These are phyloP conservation scores for Trametes sp. DNA, from an alignment of 1,284 basidiomycete genomes.

Conservation along the genomic window DNA sequence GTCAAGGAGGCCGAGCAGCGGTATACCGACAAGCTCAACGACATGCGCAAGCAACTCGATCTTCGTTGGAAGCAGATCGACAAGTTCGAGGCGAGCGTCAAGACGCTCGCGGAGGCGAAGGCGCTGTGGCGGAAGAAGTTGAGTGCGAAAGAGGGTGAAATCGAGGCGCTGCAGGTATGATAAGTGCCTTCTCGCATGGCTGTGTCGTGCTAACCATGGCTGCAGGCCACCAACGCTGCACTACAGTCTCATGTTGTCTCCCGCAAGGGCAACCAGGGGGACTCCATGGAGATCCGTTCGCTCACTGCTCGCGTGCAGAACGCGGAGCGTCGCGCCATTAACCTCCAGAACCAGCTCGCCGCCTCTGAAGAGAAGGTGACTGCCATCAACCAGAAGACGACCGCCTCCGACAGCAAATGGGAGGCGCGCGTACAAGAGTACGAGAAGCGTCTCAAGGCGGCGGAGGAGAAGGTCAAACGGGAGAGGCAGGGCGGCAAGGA, in stretches of 20 bases:
- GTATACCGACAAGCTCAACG: slow-evolving; percentile 75
- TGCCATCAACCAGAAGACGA: slow-evolving; percentile 72
- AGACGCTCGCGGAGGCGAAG: slow-evolving; percentile 85
- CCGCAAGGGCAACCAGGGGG: slow-evolving; percentile 70
- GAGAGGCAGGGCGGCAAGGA: slow-evolving; percentile 97
- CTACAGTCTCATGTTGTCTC: slow-evolving; percentile 78
- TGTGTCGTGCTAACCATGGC: neutral
- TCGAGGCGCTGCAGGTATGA: slow-evolving; percentile 83
- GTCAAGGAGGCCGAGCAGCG: slow-evolving; percentile 81
- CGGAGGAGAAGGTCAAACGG: slow-evolving; percentile 94
- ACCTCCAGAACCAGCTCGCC: slow-evolving; percentile 83
- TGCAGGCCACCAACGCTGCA: slow-evolving; percentile 77
- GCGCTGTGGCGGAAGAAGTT: slow-evolving; percentile 88
- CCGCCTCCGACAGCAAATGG: slow-evolving; percentile 85
- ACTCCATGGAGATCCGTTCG: slow-evolving; percentile 76
- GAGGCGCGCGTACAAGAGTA: slow-evolving; percentile 93
- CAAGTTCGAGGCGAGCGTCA: slow-evolving; percentile 90
- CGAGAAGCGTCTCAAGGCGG: slow-evolving; percentile 81
- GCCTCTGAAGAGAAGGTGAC: slow-evolving; percentile 86
- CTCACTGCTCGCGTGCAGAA: slow-evolving; percentile 77
- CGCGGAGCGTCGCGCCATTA: slow-evolving; percentile 83
- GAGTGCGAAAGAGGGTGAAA: slow-evolving; percentile 84
- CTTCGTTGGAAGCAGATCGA: slow-evolving; percentile 92
- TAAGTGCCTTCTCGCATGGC: neutral
- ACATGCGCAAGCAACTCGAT: slow-evolving; percentile 90